Percentiles rank a stretch among this genome's conserved stretches.
These are phyloP conservation scores for Dipodascopsis tothii DNA, from an alignment of 805 yeast genomes.

Conservation along the genomic window DNA sequence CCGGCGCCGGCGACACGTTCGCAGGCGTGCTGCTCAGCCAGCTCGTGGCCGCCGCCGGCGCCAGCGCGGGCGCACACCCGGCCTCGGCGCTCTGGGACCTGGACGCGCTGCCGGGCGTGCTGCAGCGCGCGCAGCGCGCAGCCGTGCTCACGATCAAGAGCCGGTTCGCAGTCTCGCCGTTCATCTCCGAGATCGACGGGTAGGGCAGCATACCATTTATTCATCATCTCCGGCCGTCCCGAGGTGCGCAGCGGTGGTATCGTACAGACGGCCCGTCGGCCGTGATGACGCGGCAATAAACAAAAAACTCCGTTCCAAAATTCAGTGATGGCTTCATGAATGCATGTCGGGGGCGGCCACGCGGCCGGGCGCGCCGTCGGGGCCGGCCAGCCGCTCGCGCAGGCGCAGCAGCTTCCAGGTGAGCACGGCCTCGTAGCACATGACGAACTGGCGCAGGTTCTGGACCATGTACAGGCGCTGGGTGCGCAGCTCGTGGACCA, in stretches of 20 bases:
- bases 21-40: conserved; percentile 55
- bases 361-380: too few relatives aligned
- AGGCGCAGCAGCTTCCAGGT: conserved; percentile 15
- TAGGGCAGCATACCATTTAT: too few relatives aligned
- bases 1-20: conserved; percentile 85
- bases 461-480: conserved; percentile 83
- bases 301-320: too few relatives aligned
- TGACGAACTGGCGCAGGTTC: conserved; percentile 62
- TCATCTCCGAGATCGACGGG: conserved; percentile 1
- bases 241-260: too few relatives aligned
- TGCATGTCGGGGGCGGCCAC: too few relatives aligned
- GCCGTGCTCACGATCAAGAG: conserved; percentile 17
- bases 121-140: conserved; percentile 16
- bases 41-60: conserved; percentile 20
- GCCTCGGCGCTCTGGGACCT: conserved; percentile 20
- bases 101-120: conserved; percentile 3
- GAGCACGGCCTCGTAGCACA: conserved; percentile 58
- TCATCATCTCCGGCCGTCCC: too few relatives aligned
- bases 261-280: too few relatives aligned
- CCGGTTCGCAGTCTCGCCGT: conserved; percentile 16
- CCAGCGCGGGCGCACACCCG: background rate
- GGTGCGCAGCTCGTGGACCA: conserved; percentile 58
- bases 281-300: too few relatives aligned
- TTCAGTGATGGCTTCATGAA: too few relatives aligned
- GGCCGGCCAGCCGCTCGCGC: too few relatives aligned